Percentiles rank a stretch among this genome's conserved stretches.
These are phyloP conservation scores for Aspergillus novofumigatus DNA, from an alignment of 2,329 filamentous ascomycete species.

Conservation along the genomic window DNA sequence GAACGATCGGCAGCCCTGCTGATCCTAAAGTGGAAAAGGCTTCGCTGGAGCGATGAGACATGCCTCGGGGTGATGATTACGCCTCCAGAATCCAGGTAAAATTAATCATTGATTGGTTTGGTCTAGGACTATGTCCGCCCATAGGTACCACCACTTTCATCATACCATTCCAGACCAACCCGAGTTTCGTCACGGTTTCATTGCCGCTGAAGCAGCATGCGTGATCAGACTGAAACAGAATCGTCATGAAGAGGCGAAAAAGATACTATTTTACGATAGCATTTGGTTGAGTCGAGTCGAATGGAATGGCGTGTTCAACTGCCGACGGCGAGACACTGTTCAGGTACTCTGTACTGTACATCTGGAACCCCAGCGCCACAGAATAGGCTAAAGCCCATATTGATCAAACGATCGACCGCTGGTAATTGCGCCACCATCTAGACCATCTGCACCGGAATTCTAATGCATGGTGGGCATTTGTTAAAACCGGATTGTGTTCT, in stretches of 20 bases:
- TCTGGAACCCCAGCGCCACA: not conserved
- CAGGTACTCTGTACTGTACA: not conserved
- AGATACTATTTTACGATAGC: not conserved
- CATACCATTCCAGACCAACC: not conserved
- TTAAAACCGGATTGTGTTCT: not conserved
- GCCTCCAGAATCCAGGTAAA: constrained; percentile 4
- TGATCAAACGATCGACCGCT: constrained; percentile 8
- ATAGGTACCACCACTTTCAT: not conserved
- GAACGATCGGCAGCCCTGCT: constrained; percentile 18
- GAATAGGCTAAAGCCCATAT: constrained; percentile 6
- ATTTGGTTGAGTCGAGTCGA: not conserved
- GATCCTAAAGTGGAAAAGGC: constrained; percentile 13
- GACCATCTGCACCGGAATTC: constrained; percentile 2
- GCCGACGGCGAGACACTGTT: not conserved
- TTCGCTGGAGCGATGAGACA: constrained; percentile 14
- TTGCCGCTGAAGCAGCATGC: not conserved
- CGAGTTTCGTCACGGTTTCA: not conserved
- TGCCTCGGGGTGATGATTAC: not conserved
- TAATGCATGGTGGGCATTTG: not conserved
- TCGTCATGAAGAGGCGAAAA: not conserved
- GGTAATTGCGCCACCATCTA: constrained; percentile 11
- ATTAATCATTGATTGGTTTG: not conserved
- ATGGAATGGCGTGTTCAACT: not conserved
- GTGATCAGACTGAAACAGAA: not conserved
- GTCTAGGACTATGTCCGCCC: not conserved